Conservation (phyloP, 1,139 yeast genomes). For the Candida glucosophila region DNA sequence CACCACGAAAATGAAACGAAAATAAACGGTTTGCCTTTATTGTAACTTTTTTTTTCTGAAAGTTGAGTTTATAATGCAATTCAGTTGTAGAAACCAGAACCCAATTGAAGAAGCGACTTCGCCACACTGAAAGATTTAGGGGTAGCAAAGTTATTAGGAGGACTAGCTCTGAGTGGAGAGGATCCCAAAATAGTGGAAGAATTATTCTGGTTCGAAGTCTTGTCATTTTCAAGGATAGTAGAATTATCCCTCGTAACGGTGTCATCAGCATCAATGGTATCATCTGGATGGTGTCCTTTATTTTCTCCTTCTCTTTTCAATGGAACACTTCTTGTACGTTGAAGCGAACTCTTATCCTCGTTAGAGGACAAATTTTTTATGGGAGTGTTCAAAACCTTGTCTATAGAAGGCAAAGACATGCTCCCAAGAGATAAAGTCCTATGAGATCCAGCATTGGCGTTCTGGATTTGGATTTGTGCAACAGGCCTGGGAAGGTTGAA, state of each 20-base stretch:
- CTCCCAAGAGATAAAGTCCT: slow-evolving; percentile 1
- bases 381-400: slow-evolving; percentile 39
- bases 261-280: slow-evolving; percentile 28
- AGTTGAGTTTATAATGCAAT: no score
- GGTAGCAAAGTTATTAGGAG: slow-evolving; percentile 30
- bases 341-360: slow-evolving; percentile 14
- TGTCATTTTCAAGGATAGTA: slow-evolving; percentile 2
- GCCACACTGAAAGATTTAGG: slow-evolving; percentile 44
- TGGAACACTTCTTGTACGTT: no score
- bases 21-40: no score
- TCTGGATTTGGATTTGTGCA: slow-evolving; percentile 2
- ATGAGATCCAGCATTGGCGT: slow-evolving; percentile 1
- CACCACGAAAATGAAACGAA: no score
- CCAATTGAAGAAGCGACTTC: slow-evolving; percentile 39
- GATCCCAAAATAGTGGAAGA: slow-evolving; percentile 12
- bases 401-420: slow-evolving; percentile 28
- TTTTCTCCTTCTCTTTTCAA: no score
- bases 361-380: slow-evolving; percentile 25
- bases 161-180: slow-evolving; percentile 20
- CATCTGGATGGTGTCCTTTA: slow-evolving; percentile 26
- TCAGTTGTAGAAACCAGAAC: slow-evolving; percentile 12
- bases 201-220: slow-evolving; percentile 5
- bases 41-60: no score
- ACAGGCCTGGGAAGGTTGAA: slow-evolving; percentile 5
- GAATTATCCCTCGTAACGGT: slow-evolving; percentile 13